These are phyloP conservation scores for Kuraishia cidri DNA, from an alignment of 805 yeast genomes.

Conservation along the genomic window DNA sequence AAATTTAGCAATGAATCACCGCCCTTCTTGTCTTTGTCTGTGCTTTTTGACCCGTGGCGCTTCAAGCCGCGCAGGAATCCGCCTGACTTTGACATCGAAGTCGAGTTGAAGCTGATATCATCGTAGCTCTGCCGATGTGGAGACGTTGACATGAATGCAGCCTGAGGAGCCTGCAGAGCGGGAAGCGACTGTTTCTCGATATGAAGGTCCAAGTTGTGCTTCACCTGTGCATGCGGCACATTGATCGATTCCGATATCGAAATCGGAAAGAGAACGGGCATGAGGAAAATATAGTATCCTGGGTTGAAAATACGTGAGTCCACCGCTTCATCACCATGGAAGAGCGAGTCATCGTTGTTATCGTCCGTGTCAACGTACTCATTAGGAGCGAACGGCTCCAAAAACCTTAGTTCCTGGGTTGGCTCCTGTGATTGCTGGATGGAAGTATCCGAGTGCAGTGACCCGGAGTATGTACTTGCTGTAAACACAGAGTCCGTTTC, in stretches of 20 bases:
- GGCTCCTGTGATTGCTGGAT: constrained; percentile 12
- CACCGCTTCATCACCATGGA: neutral
- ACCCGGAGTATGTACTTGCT: constrained; percentile 5
- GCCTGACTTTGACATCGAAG: constrained; percentile 12
- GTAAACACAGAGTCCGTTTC: constrained; percentile 5
- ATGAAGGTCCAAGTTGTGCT: constrained; percentile 31
- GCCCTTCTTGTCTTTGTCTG: neutral
- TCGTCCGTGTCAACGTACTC: constrained; percentile 7
- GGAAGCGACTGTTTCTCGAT: constrained; percentile 23
- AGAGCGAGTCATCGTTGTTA: neutral
- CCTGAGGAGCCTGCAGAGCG: constrained; percentile 18
- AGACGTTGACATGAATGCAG: constrained; percentile 23
- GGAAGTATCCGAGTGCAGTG: constrained; percentile 6
- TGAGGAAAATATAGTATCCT: constrained; percentile 61
- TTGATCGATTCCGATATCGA: constrained; percentile 53
- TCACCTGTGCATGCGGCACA: constrained; percentile 39
- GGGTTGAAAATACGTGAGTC: constrained; percentile 28
- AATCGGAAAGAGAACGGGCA: constrained; percentile 56
- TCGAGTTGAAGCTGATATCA: neutral
- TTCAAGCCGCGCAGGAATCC: constrained; percentile 20
- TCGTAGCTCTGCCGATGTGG: constrained; percentile 13
- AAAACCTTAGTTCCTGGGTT: constrained; percentile 14
- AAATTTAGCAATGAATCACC: constrained; percentile 11
- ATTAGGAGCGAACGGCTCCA: constrained; percentile 12
- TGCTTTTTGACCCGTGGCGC: neutral